Conservation (phyloP, 2,329 filamentous ascomycete species). For the Alternaria sp. region DNA sequence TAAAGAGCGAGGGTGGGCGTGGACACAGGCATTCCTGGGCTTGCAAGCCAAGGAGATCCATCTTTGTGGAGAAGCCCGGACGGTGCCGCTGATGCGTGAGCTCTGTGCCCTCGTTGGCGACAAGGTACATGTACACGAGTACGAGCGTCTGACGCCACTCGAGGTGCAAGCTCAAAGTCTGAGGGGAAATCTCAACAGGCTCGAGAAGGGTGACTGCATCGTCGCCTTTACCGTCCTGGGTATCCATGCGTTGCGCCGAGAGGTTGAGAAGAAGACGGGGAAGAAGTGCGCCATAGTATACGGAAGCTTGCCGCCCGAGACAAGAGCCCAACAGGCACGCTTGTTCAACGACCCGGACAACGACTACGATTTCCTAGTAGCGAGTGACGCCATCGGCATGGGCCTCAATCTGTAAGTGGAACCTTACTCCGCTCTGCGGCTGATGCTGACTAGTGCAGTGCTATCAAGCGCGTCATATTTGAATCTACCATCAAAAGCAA, state of each 20-base stretch:
- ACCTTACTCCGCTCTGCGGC: not conserved
- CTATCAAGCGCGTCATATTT: constrained; percentile 88
- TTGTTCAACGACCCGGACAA: constrained; percentile 96
- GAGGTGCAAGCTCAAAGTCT: constrained; percentile 71
- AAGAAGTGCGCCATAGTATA: constrained; percentile 91
- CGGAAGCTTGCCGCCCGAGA: constrained; percentile 89
- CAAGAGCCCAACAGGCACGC: constrained; percentile 86
- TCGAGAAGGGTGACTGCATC: constrained; percentile 89
- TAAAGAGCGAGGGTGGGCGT: constrained; percentile 83
- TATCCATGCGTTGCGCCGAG: constrained; percentile 80
- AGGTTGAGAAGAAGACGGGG: constrained; percentile 79
- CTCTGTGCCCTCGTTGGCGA: constrained; percentile 84
- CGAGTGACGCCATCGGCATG: constrained; percentile 97
- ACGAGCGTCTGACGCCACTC: constrained; percentile 83
- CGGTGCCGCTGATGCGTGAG: constrained; percentile 78
- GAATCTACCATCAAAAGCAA: constrained; percentile 79
- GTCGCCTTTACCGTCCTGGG: constrained; percentile 84
- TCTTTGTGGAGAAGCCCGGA: constrained; percentile 88
- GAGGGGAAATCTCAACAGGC: constrained; percentile 68
- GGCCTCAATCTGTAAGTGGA: constrained; percentile 81
- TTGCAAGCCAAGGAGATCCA: constrained; percentile 89
- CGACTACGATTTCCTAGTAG: constrained; percentile 93
- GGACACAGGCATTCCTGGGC: constrained; percentile 90
- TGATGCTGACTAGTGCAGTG: constrained; percentile 53
- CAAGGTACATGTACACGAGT: constrained; percentile 79